Percentiles rank a stretch among this genome's conserved stretches.
Conservation (phyloP, 2,329 filamentous ascomycete genomes). For the Fusarium globosum region DNA sequence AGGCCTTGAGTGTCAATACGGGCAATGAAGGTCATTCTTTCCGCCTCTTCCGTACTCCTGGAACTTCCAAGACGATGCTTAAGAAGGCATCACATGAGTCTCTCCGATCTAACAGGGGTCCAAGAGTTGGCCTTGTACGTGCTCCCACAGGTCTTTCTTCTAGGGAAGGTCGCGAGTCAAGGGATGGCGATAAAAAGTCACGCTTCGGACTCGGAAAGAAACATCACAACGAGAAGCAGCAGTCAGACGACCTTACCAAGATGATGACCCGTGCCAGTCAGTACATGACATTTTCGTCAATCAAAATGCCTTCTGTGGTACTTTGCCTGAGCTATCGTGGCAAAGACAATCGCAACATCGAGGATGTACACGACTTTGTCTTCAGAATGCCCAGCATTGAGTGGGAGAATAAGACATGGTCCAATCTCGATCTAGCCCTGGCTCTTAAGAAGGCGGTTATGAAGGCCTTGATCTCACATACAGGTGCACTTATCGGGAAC, state of each 20-base stretch:
- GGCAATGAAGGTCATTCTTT: conserved; percentile 62
- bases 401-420: conserved; percentile 99
- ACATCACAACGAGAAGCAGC: conserved; percentile 66
- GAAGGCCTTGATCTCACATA: conserved; percentile 92
- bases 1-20: conserved; percentile 61
- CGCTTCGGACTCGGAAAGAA: conserved; percentile 67
- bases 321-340: conserved; percentile 97
- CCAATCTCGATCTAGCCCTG: conserved; percentile 92
- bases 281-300: conserved; percentile 96
- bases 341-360: conserved; percentile 92
- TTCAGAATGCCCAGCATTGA: conserved; percentile 95
- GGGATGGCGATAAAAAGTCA: conserved; percentile 59
- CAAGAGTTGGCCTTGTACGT: conserved; percentile 57
- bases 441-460: conserved; percentile 95
- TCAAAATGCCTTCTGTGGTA: conserved; percentile 94
- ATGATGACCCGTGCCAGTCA: conserved; percentile 97
- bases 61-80: conserved; percentile 56
- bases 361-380: conserved; percentile 97
- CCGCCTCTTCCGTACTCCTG: conserved; percentile 61
- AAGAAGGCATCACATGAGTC: conserved; percentile 70
- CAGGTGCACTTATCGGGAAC: conserved; percentile 96
- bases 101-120: conserved; percentile 56
- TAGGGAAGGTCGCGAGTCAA: conserved; percentile 53
- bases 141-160: conserved; percentile 59
- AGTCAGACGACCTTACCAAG: conserved; percentile 90